Evolutionary conservation across 139 green algal species (phyloP).

Genomic region (Chlorella sp.): DNA sequence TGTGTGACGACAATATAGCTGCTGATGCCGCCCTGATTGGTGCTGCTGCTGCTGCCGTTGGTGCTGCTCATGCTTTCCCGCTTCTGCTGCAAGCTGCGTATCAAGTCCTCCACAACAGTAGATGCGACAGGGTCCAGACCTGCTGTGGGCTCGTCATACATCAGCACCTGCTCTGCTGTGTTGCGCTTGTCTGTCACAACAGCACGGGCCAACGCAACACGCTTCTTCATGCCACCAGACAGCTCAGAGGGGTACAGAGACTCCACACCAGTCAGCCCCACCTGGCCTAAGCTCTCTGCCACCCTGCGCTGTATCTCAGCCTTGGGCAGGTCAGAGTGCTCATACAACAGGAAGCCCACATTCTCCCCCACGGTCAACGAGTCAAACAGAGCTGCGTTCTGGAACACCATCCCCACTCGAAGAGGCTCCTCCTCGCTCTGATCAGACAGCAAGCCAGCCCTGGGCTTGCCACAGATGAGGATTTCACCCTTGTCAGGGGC

Average conservation of each 20-base stretch:
- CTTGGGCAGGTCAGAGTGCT: slow-evolving; percentile 73
- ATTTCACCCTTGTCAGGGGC: slow-evolving; percentile 84
- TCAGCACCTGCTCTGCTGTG: slow-evolving; percentile 75
- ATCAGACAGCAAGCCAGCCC: slow-evolving; percentile 75
- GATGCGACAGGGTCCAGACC: slow-evolving; percentile 95
- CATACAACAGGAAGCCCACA: slow-evolving; percentile 92
- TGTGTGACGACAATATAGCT: slow-evolving; percentile 99
- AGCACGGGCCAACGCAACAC: slow-evolving; percentile 85
- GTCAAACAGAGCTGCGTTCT: slow-evolving; percentile 97
- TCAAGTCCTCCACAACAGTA: slow-evolving; percentile 97
- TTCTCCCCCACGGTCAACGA: slow-evolving; percentile 95
- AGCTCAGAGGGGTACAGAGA: slow-evolving; percentile 85
- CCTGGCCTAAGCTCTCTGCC: slow-evolving; percentile 67
- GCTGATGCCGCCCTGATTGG: slow-evolving; percentile 60
- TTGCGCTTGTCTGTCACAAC: slow-evolving; percentile 31
- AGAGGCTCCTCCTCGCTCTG: slow-evolving; percentile 42
- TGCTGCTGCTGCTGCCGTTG: slow-evolving; percentile 34
- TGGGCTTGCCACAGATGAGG: slow-evolving; percentile 64
- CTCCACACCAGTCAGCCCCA: slow-evolving; percentile 90
- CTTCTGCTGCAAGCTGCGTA: slow-evolving; percentile 83
- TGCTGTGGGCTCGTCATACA: slow-evolving; percentile 99
- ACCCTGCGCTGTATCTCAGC: slow-evolving; percentile 69
- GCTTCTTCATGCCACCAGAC: slow-evolving; percentile 98
- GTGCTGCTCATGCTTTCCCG: too few relatives aligned
- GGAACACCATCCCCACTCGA: slow-evolving; percentile 89